Evolutionary conservation across 352 stramenopile species (phyloP).

Genomic region (Globisporangium uncinulatum): DNA sequence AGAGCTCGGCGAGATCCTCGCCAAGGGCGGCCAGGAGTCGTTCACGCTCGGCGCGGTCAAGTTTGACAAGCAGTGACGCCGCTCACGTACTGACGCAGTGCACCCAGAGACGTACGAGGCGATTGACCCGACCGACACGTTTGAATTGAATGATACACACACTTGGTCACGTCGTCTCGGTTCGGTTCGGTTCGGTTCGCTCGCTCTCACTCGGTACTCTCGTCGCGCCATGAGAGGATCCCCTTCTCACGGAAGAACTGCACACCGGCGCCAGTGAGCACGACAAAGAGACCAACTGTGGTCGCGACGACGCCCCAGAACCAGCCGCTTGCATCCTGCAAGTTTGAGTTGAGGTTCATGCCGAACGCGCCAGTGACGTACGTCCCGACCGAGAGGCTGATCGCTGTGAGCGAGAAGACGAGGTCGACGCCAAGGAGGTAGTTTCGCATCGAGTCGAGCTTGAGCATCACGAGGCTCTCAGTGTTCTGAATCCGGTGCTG

Average conservation of each 20-base stretch:
- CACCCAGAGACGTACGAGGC: slow-evolving; percentile 2
- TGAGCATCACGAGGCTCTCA: slow-evolving; percentile 73
- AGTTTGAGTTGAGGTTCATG: slow-evolving; percentile 55
- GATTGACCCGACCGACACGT: too few species aligned
- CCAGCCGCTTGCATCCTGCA: slow-evolving; percentile 35
- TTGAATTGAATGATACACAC: slow-evolving; percentile 5
- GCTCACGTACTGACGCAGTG: background rate
- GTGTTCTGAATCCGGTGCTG: slow-evolving; percentile 70
- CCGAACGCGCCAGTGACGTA: slow-evolving; percentile 57
- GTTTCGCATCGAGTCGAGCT: slow-evolving; percentile 65
- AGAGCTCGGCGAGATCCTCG: slow-evolving; percentile 77
- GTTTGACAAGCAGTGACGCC: slow-evolving; percentile 65
- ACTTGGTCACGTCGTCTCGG: background rate
- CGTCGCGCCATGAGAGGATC: slow-evolving; percentile 28
- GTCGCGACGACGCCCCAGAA: slow-evolving; percentile 53
- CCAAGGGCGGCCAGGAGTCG: slow-evolving; percentile 66
- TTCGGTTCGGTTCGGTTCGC: background rate
- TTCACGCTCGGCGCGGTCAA: slow-evolving; percentile 81
- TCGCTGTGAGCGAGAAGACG: slow-evolving; percentile 66
- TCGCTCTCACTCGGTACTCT: background rate
- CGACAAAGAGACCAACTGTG: slow-evolving; percentile 38
- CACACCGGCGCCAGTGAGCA: slow-evolving; percentile 35
- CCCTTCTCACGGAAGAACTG: slow-evolving; percentile 64
- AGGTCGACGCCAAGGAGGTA: slow-evolving; percentile 60
- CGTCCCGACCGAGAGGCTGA: slow-evolving; percentile 49